Evolutionary conservation across 257 asterid genomes (phyloP).

Genomic region (Fraxinus excelsior): DNA sequence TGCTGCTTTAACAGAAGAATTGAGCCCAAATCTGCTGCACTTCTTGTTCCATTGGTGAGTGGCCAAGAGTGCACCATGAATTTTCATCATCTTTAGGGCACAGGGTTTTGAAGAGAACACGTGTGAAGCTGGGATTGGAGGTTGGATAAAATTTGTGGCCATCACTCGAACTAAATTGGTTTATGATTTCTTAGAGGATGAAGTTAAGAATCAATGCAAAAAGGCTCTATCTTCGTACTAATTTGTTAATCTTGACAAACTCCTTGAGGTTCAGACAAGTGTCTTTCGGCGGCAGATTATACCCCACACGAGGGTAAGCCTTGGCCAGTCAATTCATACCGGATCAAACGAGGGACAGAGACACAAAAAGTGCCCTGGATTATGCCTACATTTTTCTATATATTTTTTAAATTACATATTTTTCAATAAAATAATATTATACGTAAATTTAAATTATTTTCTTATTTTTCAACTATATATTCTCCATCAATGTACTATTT

Average conservation of each 20-base stretch:
- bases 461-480: no score
- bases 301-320: neutral
- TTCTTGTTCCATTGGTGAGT: slow-evolving; percentile 25
- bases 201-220: neutral
- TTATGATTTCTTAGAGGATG: neutral
- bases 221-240: neutral
- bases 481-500: no score
- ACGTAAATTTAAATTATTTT: no score
- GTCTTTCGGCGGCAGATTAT: neutral
- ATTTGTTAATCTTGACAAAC: neutral
- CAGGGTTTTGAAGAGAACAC: slow-evolving; percentile 43
- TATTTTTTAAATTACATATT: no score
- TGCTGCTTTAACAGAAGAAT: slow-evolving; percentile 39
- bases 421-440: no score
- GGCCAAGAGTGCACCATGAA: slow-evolving; percentile 37
- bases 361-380: neutral
- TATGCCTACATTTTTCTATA: no score
- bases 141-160: slow-evolving; percentile 55
- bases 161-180: slow-evolving; percentile 22
- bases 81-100: slow-evolving; percentile 35
- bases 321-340: neutral
- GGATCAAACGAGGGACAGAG: neutral
- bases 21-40: slow-evolving; percentile 29
- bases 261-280: neutral
- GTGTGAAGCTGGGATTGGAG: slow-evolving; percentile 51